Base-by-base conservation (phyloP, 2,329 filamentous ascomycete genomes). In the Bipolaris oryzae region DNA sequence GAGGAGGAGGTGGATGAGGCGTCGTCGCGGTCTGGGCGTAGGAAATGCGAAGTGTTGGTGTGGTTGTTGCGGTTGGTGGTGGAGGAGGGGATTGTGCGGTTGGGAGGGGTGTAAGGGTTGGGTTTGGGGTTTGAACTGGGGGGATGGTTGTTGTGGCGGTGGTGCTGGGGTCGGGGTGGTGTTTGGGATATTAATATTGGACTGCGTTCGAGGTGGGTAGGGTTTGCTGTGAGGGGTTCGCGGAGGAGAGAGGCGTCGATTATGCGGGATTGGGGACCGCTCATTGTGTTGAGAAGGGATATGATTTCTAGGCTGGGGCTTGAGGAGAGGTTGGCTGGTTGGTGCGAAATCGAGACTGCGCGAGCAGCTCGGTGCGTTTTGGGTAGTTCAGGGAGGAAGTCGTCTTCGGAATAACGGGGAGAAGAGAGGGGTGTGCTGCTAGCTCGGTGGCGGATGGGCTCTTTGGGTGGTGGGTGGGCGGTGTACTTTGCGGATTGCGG, bases 291-390 rank as follows among this genome's bases (percentile, higher is more conserved):
- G 18, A 60, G 33, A 2, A 66, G 53, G 2, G 57, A 55, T 28
- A 68, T 67, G 49, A 68, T 56, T 53, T 68, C 66, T 2, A 66
- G 51, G 42, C 62, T 67, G 13, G 63, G 58, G 16, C 18, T 57
- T 3, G 6, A 20, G 7, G 46, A 16, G 15, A 45, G 41, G 9
- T 23, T 33, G 7, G 51, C 35, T 11, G 57, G 61, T 1, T 43
- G 51, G 7, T 48, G 34, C 11, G 34, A 16, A 16, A n/a, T 15
- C 1, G 20, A 33, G 13, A 35, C 9, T 13, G 45, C 9, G 1
- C 16, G 37, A 7, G 31, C 15, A 45, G 28, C 3, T 57, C 15
- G 15, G 43, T 18, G 49, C 34, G 6, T 45, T 50, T 2, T 50
- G n/a, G 3, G 55, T 25, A 9, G 56, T 42, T 1, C 25, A 16